Evolutionary conservation across 192 early-diverging fungal genomes (phyloP).

Genomic region (Entomortierella beljakovae): DNA sequence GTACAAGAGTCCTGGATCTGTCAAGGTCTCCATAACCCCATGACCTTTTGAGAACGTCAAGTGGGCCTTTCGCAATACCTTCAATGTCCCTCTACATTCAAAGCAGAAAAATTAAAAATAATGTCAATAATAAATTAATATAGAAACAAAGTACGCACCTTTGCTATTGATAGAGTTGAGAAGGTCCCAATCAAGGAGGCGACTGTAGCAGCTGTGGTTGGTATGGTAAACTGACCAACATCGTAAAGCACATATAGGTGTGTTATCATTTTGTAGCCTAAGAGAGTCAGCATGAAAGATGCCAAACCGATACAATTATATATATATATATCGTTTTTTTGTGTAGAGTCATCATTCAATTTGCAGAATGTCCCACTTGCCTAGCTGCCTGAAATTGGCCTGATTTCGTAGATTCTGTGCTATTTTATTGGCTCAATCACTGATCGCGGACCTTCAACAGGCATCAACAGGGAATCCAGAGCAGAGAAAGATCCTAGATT

Average conservation of each 20-base stretch:
- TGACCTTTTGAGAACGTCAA: background rate
- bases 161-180: background rate
- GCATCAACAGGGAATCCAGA: too few species aligned
- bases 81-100: background rate
- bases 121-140: background rate
- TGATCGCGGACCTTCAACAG: too few species aligned
- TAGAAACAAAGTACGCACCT: conserved; percentile 2
- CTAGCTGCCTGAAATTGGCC: too few species aligned
- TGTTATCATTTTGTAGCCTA: too few species aligned
- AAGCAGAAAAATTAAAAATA: background rate
- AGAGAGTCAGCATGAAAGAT: too few species aligned
- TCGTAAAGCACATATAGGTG: conserved; percentile 1
- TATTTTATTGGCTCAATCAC: too few species aligned
- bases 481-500: too few species aligned
- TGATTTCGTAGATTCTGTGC: too few species aligned
- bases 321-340: too few species aligned
- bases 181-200: background rate
- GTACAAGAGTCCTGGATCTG: background rate
- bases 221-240: conserved; percentile 2
- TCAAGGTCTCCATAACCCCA: background rate
- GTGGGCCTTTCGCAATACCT: background rate
- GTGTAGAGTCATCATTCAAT: too few species aligned
- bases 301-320: too few species aligned
- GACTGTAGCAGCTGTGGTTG: background rate
- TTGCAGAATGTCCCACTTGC: too few species aligned